These are phyloP conservation scores for Salix dunnii DNA, from an alignment of 345 rosid species.

Conservation along the genomic window DNA sequence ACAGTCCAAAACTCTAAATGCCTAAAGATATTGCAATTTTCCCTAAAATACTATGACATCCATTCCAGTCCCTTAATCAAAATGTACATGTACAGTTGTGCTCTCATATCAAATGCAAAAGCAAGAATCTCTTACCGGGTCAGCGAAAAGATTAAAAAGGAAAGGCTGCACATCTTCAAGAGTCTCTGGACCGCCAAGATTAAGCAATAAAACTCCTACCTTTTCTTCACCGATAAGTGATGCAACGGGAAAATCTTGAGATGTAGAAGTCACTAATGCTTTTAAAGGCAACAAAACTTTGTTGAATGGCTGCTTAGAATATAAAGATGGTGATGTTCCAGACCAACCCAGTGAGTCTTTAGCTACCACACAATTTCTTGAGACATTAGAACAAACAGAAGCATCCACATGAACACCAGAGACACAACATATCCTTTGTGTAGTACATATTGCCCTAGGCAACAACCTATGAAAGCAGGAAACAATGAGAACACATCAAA, in stretches of 20 bases:
- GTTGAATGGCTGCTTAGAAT: constrained; percentile 27
- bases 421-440: constrained; percentile 38
- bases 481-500: not conserved
- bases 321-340: constrained; percentile 15
- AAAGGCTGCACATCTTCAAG: constrained; percentile 97
- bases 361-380: constrained; percentile 23
- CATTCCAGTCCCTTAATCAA: not conserved
- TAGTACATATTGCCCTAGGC: constrained; percentile 35
- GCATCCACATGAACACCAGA: constrained; percentile 37
- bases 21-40: not conserved
- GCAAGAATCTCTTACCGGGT: constrained; percentile 54
- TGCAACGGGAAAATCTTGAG: constrained; percentile 32
- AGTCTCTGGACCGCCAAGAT: constrained; percentile 98
- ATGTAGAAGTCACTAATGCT: constrained; percentile 58
- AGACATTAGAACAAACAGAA: constrained; percentile 19
- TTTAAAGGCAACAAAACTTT: constrained; percentile 36
- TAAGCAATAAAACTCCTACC: constrained; percentile 79
- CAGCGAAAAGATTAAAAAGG: constrained; percentile 96
- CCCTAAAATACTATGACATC: not conserved
- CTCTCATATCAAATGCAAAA: not conserved
- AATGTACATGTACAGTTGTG: not conserved
- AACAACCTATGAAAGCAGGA: constrained; percentile 31
- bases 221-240: constrained; percentile 52
- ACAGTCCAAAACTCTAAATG: not conserved
- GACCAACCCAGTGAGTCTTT: constrained; percentile 34